Evolutionary conservation across 2,329 filamentous ascomycete species (phyloP).

Genomic region (Beauveria asiatica): DNA sequence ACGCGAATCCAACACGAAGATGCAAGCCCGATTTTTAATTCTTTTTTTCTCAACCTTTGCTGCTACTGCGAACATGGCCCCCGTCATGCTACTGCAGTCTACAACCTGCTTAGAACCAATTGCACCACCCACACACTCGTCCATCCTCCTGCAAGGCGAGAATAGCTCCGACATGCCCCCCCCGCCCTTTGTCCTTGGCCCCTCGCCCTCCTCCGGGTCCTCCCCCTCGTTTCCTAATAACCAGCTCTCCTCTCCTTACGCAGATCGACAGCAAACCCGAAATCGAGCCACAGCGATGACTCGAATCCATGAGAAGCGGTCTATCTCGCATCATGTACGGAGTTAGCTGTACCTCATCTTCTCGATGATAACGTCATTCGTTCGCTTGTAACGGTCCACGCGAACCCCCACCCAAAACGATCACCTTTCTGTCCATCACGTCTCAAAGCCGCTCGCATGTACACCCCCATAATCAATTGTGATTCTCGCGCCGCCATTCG

Average conservation of each 20-base stretch:
- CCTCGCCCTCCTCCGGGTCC: too few species aligned
- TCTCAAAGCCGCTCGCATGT: background rate
- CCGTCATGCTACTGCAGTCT: background rate
- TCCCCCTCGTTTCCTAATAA: background rate
- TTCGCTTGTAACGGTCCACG: background rate
- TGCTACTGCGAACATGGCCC: background rate
- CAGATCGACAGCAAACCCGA: background rate
- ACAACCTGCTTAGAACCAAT: background rate
- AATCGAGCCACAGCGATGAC: background rate
- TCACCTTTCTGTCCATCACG: background rate
- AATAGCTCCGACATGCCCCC: background rate
- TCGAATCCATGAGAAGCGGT: background rate
- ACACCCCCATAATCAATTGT: background rate
- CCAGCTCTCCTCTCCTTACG: background rate
- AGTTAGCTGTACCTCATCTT: background rate
- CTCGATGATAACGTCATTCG: background rate
- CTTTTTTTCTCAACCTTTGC: background rate
- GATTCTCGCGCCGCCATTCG: background rate
- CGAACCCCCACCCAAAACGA: background rate
- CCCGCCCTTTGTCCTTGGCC: background rate
- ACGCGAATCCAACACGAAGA: constrained; percentile 8
- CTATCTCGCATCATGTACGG: background rate
- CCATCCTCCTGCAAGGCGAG: background rate
- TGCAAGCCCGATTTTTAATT: background rate
- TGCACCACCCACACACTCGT: background rate